phyloP scores from a whole-genome alignment of 2,329 filamentous ascomycete genomes.

The Lasiodiplodia hormozganensis region DNA sequence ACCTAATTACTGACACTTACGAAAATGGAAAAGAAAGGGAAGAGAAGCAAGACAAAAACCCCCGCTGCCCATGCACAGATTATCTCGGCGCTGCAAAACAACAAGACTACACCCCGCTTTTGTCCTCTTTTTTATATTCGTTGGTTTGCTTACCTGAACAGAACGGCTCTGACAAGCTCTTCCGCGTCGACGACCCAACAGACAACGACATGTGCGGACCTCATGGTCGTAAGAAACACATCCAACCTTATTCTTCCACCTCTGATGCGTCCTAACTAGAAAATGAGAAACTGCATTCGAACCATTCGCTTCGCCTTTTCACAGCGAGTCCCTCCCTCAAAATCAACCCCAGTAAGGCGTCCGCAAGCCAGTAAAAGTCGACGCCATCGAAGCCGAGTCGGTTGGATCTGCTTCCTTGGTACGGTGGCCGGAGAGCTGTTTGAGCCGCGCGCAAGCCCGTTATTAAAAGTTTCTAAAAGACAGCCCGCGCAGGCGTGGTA shows the following conservation, averaged over 20 bases:
- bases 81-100: background rate
- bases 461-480: conserved; percentile 8
- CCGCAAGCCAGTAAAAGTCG: conserved; percentile 47
- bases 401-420: conserved; percentile 67
- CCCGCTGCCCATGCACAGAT: background rate
- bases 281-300: background rate
- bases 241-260: no score
- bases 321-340: background rate
- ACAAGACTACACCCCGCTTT: background rate
- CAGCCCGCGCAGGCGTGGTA: background rate
- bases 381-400: conserved; percentile 35
- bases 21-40: background rate
- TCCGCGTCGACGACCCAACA: no score
- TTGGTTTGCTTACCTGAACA: no score
- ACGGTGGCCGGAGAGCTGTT: conserved; percentile 67
- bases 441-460: background rate
- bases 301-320: background rate
- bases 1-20: conserved; percentile 11
- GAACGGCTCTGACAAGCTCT: no score
- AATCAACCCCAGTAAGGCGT: conserved; percentile 49
- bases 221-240: no score
- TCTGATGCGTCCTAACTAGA: no score
- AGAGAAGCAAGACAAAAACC: background rate
- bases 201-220: no score
- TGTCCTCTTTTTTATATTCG: background rate